Percentiles rank a stretch among this genome's conserved stretches.
Conservation (phyloP, 1,139 yeast genomes). For the Yamadazyma aaseri region DNA sequence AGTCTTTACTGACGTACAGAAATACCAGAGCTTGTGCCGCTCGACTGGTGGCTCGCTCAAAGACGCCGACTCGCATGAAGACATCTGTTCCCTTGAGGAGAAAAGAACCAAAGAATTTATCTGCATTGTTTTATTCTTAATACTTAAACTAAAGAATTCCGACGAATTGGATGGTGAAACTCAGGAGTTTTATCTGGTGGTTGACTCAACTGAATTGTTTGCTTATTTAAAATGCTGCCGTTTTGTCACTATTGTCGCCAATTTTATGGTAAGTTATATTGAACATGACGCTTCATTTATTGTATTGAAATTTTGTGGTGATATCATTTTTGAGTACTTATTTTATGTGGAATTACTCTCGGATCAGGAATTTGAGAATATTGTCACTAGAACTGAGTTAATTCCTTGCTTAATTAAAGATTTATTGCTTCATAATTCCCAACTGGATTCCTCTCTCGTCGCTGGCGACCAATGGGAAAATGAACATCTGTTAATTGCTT, state of each 20-base stretch:
- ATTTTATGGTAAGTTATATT: conserved; percentile 33
- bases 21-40: conserved; percentile 9
- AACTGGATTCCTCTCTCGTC: conserved; percentile 28
- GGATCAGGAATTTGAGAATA: conserved; percentile 32
- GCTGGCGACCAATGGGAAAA: conserved; percentile 44
- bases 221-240: conserved; percentile 37
- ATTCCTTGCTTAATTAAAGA: conserved; percentile 47
- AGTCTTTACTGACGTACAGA: conserved; percentile 26
- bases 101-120: conserved; percentile 32
- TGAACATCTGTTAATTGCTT: conserved; percentile 62
- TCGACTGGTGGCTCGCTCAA: no score
- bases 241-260: conserved; percentile 46
- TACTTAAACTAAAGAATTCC: conserved; percentile 35
- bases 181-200: conserved; percentile 12
- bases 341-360: conserved; percentile 35
- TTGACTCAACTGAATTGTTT: conserved; percentile 24
- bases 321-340: conserved; percentile 44
- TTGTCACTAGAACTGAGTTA: conserved; percentile 28
- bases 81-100: conserved; percentile 10
- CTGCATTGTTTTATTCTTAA: conserved; percentile 33
- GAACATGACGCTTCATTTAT: conserved; percentile 28
- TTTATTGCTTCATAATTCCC: conserved; percentile 51
- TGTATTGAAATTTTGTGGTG: conserved; percentile 40
- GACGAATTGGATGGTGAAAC: conserved; percentile 13
- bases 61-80: no score